Base-by-base conservation (phyloP, 805 yeast genomes). In the Cyberlindnera subsufficiens region DNA sequence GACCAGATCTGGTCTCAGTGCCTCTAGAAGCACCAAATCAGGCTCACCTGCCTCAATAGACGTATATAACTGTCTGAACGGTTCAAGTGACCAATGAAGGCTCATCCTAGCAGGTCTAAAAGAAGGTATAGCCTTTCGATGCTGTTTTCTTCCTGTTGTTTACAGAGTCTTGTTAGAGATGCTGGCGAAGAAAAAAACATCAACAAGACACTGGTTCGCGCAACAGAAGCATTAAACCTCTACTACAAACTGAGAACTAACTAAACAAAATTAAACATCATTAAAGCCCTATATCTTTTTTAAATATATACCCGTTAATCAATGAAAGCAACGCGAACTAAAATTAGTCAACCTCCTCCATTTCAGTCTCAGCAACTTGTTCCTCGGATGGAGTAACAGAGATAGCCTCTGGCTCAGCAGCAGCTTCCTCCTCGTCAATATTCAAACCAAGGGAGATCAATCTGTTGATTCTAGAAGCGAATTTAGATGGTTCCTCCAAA, bases 401-500 rank as follows among this genome's bases (percentile, higher is more conserved):
- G 22, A 49, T 44, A 60, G 78, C 90, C 52, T 75, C 96, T 64
- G 80, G 88, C 59, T 82, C 81, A 37, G 48, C 49, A 60, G 79
- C 69, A 44, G 64, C 79, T 63, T 81, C 87, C 30, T 82, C 89
- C 69, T 88, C 96, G 62, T 93, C 99, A 63, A 93, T 89, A 84
- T 93, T 90, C 68, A 93, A 84, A 71, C 99, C 99, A 64, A 93
- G 82, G 44, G 98, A 86, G 63, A 93, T 91, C 72, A 93, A 82
- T 74, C 98, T 86, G 85, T 93, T 93, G 72, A 93, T 91, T 80
- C 99, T 89, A 61, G 86, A 72, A 60, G 99, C 98, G 65, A 93
- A 93, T 43, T 96, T 82, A 65, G 85, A 82, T 76, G 99, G 99
- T 76, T 93, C 99, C 64, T 93, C 99, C 66, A 93, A 81, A 56